Evolutionary conservation across 2,329 filamentous ascomycete species (phyloP).

Genomic region (Xylaria sp.): DNA sequence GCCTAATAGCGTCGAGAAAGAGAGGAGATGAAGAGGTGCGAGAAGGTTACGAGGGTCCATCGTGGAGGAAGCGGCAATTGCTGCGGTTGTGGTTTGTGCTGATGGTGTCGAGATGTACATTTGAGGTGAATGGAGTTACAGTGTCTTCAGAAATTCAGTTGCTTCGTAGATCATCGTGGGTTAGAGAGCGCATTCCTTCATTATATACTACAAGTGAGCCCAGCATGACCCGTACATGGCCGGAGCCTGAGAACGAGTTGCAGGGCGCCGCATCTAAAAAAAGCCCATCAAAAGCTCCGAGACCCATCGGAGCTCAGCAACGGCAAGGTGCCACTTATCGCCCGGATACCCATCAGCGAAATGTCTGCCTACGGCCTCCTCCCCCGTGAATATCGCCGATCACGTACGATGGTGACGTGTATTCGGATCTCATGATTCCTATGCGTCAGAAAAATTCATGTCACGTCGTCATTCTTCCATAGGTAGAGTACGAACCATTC

Average conservation of each 20-base stretch:
- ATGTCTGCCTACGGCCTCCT: not conserved
- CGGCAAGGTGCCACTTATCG: not conserved
- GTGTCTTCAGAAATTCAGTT: not conserved
- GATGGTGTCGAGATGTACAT: constrained; percentile 30
- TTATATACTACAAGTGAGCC: constrained; percentile 23
- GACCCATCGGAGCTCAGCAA: constrained; percentile 29
- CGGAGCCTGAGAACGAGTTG: constrained; percentile 17
- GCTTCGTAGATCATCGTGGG: not conserved
- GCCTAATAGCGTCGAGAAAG: constrained; percentile 54
- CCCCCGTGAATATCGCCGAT: not conserved
- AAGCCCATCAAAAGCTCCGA: constrained; percentile 30
- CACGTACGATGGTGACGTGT: constrained; percentile 5
- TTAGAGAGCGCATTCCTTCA: not conserved
- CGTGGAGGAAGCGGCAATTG: constrained; percentile 12
- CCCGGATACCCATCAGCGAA: not conserved
- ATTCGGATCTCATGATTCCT: not conserved
- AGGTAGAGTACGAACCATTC: not conserved
- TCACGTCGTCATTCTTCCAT: not conserved
- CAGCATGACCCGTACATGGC: constrained; percentile 4
- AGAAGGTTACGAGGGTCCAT: constrained; percentile 40
- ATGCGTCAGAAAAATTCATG: not conserved
- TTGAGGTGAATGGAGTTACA: not conserved
- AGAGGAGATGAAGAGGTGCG: constrained; percentile 52
- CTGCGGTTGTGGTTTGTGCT: constrained; percentile 12
- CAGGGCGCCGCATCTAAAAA: not conserved